Base-by-base conservation (phyloP, 2,329 filamentous ascomycete species). In the Venturiaceae sp. region DNA sequence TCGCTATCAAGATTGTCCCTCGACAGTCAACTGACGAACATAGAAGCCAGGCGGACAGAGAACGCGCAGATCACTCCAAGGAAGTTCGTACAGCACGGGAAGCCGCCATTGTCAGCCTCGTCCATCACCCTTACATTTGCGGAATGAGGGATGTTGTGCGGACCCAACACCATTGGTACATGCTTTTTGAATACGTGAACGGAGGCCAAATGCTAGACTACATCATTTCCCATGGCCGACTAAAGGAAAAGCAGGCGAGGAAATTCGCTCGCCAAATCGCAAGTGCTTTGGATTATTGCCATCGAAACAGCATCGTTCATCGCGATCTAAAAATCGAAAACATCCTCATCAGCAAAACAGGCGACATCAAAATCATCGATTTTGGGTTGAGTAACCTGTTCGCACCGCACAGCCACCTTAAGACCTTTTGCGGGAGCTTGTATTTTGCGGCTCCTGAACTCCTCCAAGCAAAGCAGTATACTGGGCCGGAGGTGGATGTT, bases 151-250 rank as follows among this genome's bases (percentile, higher is more conserved):
- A 99, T 74, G 91, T 96, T 28, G 88, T 97, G 59, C 87, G 92
- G 60, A 97, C 94, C 55, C 92, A 94, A 68, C 94, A 96, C 71
- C 94, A 99, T 74, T 99, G 94, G 94, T 99, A 99, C 74, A 99
- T 99, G 94, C 84, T 99, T 55, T 99, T 96, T 69, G 94, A 99
- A 75, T 96, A 94, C 72, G 94, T 99, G 73, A 96, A 99, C 69
- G 94, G 94, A 53, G 94, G 94, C 19, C 94, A 99, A 75, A 97
- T 99, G 94, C 84, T 99, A 62, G 94, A 99, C 76, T 99, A 97
- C 74, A 99, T 99, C 72, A 99, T 99, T 69, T 96, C 92, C 3
- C 94, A 99, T 68, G 94, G 92, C 60, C 89, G 95, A 68, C 79
- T 99, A 63, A 97, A 97, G 79, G 94, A 99, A 76, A 97, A 97